Evolutionary conservation across 2,329 filamentous ascomycete species (phyloP).

Genomic region (Pyrenophora seminiperda): DNA sequence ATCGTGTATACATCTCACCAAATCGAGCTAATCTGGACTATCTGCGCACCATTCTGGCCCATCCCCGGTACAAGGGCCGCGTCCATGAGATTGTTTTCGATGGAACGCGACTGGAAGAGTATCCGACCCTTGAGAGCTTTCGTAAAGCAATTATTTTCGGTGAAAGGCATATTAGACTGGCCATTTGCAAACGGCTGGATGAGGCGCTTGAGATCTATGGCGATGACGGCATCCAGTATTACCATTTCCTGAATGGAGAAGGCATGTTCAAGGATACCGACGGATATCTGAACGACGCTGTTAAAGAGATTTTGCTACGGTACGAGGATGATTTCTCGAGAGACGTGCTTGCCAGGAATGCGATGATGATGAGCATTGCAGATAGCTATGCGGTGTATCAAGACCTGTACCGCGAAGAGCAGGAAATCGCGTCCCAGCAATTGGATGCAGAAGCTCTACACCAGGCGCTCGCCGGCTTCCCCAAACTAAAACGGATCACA

Average conservation of each 20-base stretch:
- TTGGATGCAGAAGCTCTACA: slow-evolving; percentile 42
- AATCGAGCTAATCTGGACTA: slow-evolving; percentile 49
- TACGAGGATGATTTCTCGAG: slow-evolving; percentile 19
- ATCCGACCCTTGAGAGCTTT: slow-evolving; percentile 20
- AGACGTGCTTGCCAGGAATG: slow-evolving; percentile 21
- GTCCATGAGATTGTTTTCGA: slow-evolving; percentile 52
- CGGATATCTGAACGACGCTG: slow-evolving; percentile 22
- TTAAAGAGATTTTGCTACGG: slow-evolving; percentile 22
- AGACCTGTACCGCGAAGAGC: slow-evolving; percentile 43
- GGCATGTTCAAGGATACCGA: slow-evolving; percentile 14
- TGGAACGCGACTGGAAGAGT: slow-evolving; percentile 39
- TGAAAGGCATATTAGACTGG: slow-evolving; percentile 12
- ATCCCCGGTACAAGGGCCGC: slow-evolving; percentile 38
- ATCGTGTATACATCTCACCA: slow-evolving; percentile 50
- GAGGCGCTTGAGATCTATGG: slow-evolving; percentile 10
- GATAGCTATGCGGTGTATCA: slow-evolving; percentile 39
- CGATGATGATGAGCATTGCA: slow-evolving; percentile 27
- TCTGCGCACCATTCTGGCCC: slow-evolving; percentile 45
- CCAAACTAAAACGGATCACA: slow-evolving; percentile 45
- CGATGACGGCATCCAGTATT: slow-evolving; percentile 9
- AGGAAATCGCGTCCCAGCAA: slow-evolving; percentile 30
- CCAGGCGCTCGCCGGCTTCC: slow-evolving; percentile 45
- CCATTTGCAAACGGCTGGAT: slow-evolving; percentile 17
- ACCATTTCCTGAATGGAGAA: slow-evolving; percentile 13
- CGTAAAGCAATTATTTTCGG: slow-evolving; percentile 21